Conservation (phyloP, 176 grass and related monocot genomes). For the Dactylis glomerata region DNA sequence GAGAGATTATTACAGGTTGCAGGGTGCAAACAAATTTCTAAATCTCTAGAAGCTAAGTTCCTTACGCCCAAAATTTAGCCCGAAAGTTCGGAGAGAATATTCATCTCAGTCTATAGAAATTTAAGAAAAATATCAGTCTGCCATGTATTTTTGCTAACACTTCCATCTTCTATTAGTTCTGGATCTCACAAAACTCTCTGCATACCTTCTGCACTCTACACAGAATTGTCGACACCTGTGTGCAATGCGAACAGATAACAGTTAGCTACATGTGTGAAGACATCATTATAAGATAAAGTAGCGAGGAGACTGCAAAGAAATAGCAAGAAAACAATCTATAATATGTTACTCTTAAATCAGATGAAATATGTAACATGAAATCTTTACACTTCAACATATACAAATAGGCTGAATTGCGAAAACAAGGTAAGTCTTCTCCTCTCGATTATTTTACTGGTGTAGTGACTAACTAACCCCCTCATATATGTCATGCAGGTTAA, state of each 20-base stretch:
- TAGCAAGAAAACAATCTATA: background rate
- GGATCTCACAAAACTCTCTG: constrained; percentile 32
- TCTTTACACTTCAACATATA: background rate
- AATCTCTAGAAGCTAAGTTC: constrained; percentile 22
- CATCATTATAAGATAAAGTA: background rate
- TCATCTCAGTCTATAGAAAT: constrained; percentile 54
- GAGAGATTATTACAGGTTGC: constrained; percentile 30
- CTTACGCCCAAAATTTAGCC: constrained; percentile 33
- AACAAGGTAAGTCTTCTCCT: background rate
- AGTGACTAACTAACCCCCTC: background rate
- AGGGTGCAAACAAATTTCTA: constrained; percentile 13
- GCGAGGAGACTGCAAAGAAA: constrained; percentile 6
- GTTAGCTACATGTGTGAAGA: constrained; percentile 8
- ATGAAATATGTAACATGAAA: background rate
- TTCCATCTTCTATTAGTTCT: constrained; percentile 33
- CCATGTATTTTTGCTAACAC: constrained; percentile 36
- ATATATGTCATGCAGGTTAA: background rate
- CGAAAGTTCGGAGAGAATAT: constrained; percentile 2
- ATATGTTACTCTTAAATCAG: background rate
- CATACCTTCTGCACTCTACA: constrained; percentile 36
- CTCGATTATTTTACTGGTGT: background rate
- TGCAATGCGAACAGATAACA: background rate
- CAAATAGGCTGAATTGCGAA: background rate
- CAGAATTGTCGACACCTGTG: constrained; percentile 30
- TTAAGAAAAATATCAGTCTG: constrained; percentile 33